Evolutionary conservation across 768 basidiomycete species (phyloP).

Genomic region (Phaffia tasmanica): DNA sequence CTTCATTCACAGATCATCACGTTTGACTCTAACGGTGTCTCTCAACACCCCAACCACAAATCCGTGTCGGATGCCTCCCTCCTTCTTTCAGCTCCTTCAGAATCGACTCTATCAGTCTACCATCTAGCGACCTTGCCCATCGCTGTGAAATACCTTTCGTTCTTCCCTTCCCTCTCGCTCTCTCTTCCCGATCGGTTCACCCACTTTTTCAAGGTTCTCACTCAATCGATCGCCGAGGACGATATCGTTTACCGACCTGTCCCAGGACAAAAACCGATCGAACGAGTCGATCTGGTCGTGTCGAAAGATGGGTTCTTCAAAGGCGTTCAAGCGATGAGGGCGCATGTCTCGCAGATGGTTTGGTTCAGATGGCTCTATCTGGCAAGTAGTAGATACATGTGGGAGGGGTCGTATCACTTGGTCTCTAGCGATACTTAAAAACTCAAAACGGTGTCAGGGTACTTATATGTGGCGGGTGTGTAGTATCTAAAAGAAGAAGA

Average conservation of each 20-base stretch:
- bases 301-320: background rate
- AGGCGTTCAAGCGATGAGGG: constrained; percentile 9
- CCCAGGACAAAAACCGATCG: no score
- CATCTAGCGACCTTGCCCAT: constrained; percentile 29
- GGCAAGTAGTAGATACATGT: constrained; percentile 8
- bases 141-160: constrained; percentile 31
- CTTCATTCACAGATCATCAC: constrained; percentile 58
- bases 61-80: constrained; percentile 50
- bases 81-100: constrained; percentile 37
- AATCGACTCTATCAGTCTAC: constrained; percentile 29
- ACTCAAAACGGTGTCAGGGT: no score
- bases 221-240: no score
- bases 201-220: no score
- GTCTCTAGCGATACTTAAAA: background rate
- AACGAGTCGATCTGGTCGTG: no score
- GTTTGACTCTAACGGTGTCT: constrained; percentile 65
- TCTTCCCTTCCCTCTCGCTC: constrained; percentile 23
- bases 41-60: constrained; percentile 76
- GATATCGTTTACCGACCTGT: no score
- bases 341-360: constrained; percentile 10
- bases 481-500: no score
- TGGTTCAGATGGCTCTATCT: constrained; percentile 16
- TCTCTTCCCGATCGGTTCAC: background rate
- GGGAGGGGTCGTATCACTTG: constrained; percentile 10
- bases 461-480: no score